Percentiles rank a stretch among this genome's conserved stretches.
phyloP scores from a whole-genome alignment of 352 stramenopile genomes.

The Phytophthora cactorum region DNA sequence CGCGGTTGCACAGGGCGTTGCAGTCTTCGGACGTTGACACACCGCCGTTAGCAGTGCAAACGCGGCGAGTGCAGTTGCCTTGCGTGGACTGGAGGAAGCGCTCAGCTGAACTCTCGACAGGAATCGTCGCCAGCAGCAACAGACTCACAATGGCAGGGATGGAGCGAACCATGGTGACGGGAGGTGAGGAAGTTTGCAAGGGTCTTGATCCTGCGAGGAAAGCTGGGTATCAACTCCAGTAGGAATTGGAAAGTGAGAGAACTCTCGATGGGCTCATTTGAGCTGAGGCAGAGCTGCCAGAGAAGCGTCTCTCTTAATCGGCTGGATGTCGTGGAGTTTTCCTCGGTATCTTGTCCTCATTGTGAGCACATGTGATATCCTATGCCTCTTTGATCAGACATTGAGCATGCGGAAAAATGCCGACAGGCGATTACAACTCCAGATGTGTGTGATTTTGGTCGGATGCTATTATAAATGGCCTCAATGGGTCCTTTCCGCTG shows the following conservation, averaged over 20 bases:
- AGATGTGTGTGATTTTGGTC: too few species aligned
- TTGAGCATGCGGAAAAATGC: constrained; percentile 13
- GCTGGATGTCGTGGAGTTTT: constrained; percentile 4
- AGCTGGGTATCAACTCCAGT: constrained; percentile 22
- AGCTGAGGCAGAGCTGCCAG: background rate
- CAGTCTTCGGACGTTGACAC: constrained; percentile 31
- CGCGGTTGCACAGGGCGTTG: constrained; percentile 37
- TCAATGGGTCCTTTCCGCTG: too few species aligned
- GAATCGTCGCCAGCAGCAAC: constrained; percentile 8
- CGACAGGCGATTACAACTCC: background rate
- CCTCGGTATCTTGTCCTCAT: constrained; percentile 14
- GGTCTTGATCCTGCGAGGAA: constrained; percentile 9
- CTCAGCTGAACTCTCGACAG: constrained; percentile 17
- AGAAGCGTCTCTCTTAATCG: constrained; percentile 10
- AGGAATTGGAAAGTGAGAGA: constrained; percentile 30
- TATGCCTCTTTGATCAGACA: constrained; percentile 16
- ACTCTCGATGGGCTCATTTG: background rate
- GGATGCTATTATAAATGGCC: too few species aligned
- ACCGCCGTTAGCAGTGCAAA: constrained; percentile 21
- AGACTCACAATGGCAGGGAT: constrained; percentile 17
- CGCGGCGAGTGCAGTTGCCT: constrained; percentile 29
- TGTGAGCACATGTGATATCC: constrained; percentile 21
- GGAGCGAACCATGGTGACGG: constrained; percentile 22
- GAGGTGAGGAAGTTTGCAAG: background rate
- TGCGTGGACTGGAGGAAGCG: constrained; percentile 31